Percentiles rank a stretch among this genome's conserved stretches.
phyloP scores from a whole-genome alignment of 345 rosid species.

The Boechera stricta region DNA sequence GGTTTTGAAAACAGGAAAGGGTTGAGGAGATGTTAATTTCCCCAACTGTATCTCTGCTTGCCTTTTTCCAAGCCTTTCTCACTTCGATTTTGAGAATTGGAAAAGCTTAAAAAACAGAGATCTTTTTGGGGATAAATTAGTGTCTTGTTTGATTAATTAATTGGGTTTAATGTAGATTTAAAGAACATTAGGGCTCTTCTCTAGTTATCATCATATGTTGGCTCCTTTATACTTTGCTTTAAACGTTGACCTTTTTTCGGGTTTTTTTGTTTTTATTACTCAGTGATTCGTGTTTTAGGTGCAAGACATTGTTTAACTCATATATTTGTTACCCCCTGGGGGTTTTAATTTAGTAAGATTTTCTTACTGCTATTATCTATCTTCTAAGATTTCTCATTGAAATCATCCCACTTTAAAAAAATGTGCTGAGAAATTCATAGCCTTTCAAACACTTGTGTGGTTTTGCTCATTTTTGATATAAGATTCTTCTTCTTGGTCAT shows the following conservation, averaged over 20 bases:
- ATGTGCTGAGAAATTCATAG: not conserved
- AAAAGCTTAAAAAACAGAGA: slow-evolving; percentile 26
- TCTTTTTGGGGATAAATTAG: slow-evolving; percentile 25
- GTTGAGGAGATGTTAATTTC: slow-evolving; percentile 25
- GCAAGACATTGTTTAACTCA: not conserved
- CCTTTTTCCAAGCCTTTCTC: slow-evolving; percentile 9
- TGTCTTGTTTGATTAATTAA: slow-evolving; percentile 28
- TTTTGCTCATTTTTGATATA: too few species aligned
- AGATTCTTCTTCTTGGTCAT: too few species aligned
- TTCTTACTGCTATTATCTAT: not conserved
- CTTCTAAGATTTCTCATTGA: not conserved
- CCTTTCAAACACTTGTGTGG: too few species aligned
- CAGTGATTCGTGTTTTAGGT: slow-evolving; percentile 26
- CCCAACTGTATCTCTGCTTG: slow-evolving; percentile 2
- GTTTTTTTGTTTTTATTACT: slow-evolving; percentile 14
- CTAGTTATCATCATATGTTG: slow-evolving; percentile 18
- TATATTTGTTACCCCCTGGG: not conserved
- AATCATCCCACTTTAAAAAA: not conserved
- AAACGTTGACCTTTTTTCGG: slow-evolving; percentile 18
- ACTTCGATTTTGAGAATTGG: slow-evolving; percentile 35
- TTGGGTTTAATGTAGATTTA: slow-evolving; percentile 37
- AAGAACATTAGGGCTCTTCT: slow-evolving; percentile 28
- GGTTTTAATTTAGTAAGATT: not conserved
- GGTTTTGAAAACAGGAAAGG: slow-evolving; percentile 22
- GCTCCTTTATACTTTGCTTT: slow-evolving; percentile 17